Evolutionary conservation across 371 early-diverging fungal genomes (phyloP), one percentile per base, ranked within the genome.

Genomic region (Circinella umbellata): DNA sequence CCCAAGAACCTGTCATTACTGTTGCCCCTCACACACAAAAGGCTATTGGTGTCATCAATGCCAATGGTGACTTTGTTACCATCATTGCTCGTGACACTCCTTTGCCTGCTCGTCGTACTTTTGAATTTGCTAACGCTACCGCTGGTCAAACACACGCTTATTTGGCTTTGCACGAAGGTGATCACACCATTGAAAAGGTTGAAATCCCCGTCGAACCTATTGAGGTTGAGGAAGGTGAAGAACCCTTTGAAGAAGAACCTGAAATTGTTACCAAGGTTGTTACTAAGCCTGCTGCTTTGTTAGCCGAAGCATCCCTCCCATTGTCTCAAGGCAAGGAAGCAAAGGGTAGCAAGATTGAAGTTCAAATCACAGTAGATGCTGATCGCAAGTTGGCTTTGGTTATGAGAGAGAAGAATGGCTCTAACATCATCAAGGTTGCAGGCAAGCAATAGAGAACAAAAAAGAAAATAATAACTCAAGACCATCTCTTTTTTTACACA

Each of bases 41-140:
- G 82, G 87, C 89, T 49, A 85, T 97, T 72, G 97, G 97, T 75
- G 76, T 96, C 65, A 84, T 88, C 64, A 85, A 90, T 55, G 82
- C 90, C 46, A 89, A 87, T 60, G 93, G 91, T 63, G 83, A 86
- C 38, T 93, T 96, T 73, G 84, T 90, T 46, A 83, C 92, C 63
- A 80, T 97, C 53, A 86, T 98, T 69, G 92, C 92, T 53, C 86
- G 90, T 73, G 90, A 91, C 69, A 92, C 96, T 27, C 92, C 97
- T 57, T 84, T 97, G 60, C 98, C 98, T 39, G 92, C 89, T 54
- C 86, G 91, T 68, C 91, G 96, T 64, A 76, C 90, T 48, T 80
- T 95, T 75, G 87, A 89, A 71, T 90, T 96, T 71, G 84, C 89
- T 27, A 83, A 87, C 61, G 78, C 90, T 53, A 81, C 81, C n/a